Conservation (phyloP, 257 asterid species). For the Galeopsis tetrahit region DNA sequence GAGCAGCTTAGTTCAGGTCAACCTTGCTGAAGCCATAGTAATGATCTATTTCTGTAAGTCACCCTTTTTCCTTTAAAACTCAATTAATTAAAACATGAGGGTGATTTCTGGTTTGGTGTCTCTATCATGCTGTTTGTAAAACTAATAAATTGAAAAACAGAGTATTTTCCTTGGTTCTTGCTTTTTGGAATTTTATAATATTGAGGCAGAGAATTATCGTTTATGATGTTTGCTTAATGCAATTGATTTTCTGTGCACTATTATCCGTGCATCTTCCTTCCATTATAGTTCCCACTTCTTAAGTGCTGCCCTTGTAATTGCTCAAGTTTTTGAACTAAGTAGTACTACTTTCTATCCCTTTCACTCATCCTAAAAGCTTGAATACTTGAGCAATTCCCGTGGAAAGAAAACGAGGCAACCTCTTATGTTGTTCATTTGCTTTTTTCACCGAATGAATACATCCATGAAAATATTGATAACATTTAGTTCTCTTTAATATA, state of each 20-base stretch:
- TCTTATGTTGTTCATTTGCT: not conserved
- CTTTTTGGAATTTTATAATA: not conserved
- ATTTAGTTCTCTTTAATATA: not conserved
- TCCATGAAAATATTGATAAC: not conserved
- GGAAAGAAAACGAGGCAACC: constrained; percentile 2
- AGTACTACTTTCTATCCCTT: not conserved
- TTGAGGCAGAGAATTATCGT: not conserved
- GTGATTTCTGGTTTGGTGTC: constrained; percentile 14
- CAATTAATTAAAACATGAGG: not conserved
- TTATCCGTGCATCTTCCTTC: not conserved
- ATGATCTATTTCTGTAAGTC: constrained; percentile 32
- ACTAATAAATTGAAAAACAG: constrained; percentile 11
- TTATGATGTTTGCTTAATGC: not conserved
- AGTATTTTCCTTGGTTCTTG: constrained; percentile 14
- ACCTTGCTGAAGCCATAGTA: constrained; percentile 39
- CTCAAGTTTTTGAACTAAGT: not conserved
- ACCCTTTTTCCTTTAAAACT: constrained; percentile 9
- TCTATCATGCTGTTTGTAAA: constrained; percentile 23
- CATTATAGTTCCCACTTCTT: not conserved
- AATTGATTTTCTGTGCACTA: not conserved
- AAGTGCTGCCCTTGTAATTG: not conserved
- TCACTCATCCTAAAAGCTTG: not conserved
- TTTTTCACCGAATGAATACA: not conserved
- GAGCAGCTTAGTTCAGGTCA: constrained; percentile 64
- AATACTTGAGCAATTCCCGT: not conserved